Conservation (phyloP, 192 early-diverging fungal species). For the Dispira simplex region DNA sequence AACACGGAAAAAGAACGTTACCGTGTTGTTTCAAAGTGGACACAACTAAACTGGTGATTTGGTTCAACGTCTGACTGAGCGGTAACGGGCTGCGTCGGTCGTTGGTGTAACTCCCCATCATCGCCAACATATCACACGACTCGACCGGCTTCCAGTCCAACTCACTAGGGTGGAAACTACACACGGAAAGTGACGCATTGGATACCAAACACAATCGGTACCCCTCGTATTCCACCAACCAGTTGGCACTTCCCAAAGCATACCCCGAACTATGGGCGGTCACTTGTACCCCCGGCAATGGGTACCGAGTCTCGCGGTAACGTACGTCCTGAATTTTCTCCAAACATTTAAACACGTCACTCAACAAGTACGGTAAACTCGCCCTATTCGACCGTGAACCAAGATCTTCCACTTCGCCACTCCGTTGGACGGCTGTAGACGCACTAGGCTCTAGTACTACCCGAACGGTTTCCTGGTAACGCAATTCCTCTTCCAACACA, state of each 20-base stretch:
- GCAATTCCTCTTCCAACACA: slow-evolving; percentile 21
- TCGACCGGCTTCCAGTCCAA: slow-evolving; percentile 18
- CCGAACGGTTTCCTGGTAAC: background rate
- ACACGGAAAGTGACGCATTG: slow-evolving; percentile 20
- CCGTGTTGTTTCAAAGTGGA: slow-evolving; percentile 31
- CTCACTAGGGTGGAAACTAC: slow-evolving; percentile 28
- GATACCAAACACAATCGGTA: slow-evolving; percentile 28
- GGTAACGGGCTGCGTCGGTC: slow-evolving; percentile 18
- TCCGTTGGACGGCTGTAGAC: background rate
- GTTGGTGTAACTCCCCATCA: slow-evolving; percentile 14
- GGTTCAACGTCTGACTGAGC: slow-evolving; percentile 16
- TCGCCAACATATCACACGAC: background rate
- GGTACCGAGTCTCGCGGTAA: slow-evolving; percentile 23
- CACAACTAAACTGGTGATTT: slow-evolving; percentile 15
- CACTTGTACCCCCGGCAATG: slow-evolving; percentile 29
- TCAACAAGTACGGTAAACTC: slow-evolving; percentile 19
- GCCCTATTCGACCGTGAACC: background rate
- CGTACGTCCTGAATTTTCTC: slow-evolving; percentile 29
- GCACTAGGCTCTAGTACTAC: background rate
- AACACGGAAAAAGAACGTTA: slow-evolving; percentile 52
- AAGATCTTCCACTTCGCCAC: background rate
- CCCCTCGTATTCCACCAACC: slow-evolving; percentile 46
- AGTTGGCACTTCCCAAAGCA: slow-evolving; percentile 56
- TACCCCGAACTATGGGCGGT: slow-evolving; percentile 58
- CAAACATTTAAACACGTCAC: slow-evolving; percentile 24